A percentile compares a stretch with the other conserved stretches of the same genome.
phyloP scores from a whole-genome alignment of 495 filamentous ascomycete genomes.

The Penicillium verhagenii region DNA sequence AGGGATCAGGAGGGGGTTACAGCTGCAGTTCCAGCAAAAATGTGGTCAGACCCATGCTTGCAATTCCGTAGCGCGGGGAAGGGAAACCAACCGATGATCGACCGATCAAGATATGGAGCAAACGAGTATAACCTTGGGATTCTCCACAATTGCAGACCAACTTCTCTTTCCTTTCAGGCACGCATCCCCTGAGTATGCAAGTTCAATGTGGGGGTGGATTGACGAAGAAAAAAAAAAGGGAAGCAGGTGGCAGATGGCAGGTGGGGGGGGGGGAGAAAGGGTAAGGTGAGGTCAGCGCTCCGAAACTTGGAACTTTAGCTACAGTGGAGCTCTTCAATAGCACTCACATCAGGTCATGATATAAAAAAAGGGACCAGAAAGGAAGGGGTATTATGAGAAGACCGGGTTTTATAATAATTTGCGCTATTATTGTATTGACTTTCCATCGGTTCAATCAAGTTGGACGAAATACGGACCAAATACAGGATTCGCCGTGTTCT shows the following conservation, averaged over 20 bases:
- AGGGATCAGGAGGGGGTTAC: neutral
- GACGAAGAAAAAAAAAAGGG: constrained; percentile 1
- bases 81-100: constrained; percentile 6
- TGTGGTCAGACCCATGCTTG: constrained; percentile 8
- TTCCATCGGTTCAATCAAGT: neutral
- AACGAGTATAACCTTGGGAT: neutral
- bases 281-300: constrained; percentile 10
- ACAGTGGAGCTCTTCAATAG: constrained; percentile 24
- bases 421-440: neutral
- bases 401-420: neutral
- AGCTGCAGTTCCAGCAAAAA: neutral
- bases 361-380: neutral
- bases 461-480: neutral
- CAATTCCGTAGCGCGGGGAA: constrained; percentile 10
- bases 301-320: constrained; percentile 17
- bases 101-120: constrained; percentile 1
- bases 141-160: neutral
- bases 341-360: constrained; percentile 19
- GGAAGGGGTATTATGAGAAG: neutral
- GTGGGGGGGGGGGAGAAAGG: neutral
- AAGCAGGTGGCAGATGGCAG: neutral
- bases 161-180: neutral
- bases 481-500: neutral
- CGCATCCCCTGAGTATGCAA: neutral
- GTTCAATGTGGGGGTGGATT: neutral